Percentiles rank a stretch among this genome's conserved stretches.
These are phyloP conservation scores for Suillus placidus DNA, from an alignment of 768 basidiomycete species.

Conservation along the genomic window DNA sequence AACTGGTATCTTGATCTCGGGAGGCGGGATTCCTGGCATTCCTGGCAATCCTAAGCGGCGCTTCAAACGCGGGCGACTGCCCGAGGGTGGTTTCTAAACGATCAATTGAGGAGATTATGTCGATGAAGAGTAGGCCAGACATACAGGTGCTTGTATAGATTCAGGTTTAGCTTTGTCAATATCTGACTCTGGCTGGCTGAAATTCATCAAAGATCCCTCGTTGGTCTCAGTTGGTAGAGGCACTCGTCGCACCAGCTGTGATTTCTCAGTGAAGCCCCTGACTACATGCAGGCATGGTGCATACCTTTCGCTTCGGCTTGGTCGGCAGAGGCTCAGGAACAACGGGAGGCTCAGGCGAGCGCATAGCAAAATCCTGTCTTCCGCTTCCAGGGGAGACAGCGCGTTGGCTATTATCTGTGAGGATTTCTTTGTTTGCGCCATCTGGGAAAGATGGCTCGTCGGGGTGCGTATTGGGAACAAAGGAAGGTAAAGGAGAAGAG, in stretches of 20 bases:
- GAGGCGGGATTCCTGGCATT: conserved; percentile 26
- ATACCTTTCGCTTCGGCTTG: conserved; percentile 36
- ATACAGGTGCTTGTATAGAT: conserved; percentile 29
- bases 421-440: conserved; percentile 4
- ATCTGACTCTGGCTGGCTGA: conserved; percentile 1
- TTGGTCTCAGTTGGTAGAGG: background rate
- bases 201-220: background rate
- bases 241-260: conserved; percentile 4
- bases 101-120: background rate
- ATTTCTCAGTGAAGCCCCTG: background rate
- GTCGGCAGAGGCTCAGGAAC: conserved; percentile 25
- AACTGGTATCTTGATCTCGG: conserved; percentile 19
- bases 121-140: background rate
- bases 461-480: conserved; percentile 54
- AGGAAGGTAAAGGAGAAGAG: conserved; percentile 47
- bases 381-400: conserved; percentile 19
- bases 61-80: conserved; percentile 50
- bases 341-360: conserved; percentile 21
- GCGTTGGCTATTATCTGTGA: conserved; percentile 11
- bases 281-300: conserved; percentile 4
- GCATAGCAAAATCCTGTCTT: conserved; percentile 14
- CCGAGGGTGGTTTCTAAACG: conserved; percentile 43
- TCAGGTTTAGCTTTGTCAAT: conserved; percentile 14
- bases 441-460: conserved; percentile 49
- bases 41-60: conserved; percentile 46